Base-by-base conservation (phyloP, 2,329 filamentous ascomycete genomes). In the Aspergillus latus region DNA sequence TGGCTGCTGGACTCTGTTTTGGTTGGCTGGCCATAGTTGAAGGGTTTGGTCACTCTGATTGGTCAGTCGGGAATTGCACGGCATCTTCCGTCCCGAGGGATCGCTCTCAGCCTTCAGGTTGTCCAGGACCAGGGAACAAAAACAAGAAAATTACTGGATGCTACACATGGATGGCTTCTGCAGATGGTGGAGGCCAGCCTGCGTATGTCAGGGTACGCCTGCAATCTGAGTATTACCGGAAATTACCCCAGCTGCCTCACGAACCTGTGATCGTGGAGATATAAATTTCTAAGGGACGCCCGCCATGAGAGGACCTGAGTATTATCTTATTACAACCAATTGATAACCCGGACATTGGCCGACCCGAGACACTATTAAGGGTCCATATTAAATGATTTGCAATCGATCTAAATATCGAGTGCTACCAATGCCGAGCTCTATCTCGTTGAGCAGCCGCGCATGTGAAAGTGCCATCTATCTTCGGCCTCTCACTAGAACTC, bases 11-110 rank as follows among this genome's bases (percentile, higher is more conserved):
- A 21, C 7, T 34, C 11, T 9, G 16, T 21, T 56, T 29, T 59
- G 47, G 63, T 64, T 62, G 56, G 61, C 26, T 26, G 6, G n/a
- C 3, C n/a, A 5, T 28, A n/a, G 43, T 32, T 6, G 5, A 16
- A 32, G 7, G n/a, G 15, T 21, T 10, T 16, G 5, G 16, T 7
- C 8, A 1, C n/a, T 21, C 21, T 21, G 16, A 16, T 42, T 42
- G 39, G 39, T 3, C n/a, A 21, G 6, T 21, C 34, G 34, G 34
- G 34, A 37, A 37, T 11, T 37, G 34, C 34, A 37, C 34, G 34
- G 34, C 34, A 37, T 37, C 34, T 37, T 37, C 34, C 34, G 34
- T 37, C 9, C 34, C 34, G 34, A 37, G n/a, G 34, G 34, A 37
- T 37, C 34, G 34, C 34, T 37, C n/a, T 37, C 34, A 37, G 34